Base-by-base conservation (phyloP, 768 basidiomycete genomes). In the Termitomyces sp. region DNA sequence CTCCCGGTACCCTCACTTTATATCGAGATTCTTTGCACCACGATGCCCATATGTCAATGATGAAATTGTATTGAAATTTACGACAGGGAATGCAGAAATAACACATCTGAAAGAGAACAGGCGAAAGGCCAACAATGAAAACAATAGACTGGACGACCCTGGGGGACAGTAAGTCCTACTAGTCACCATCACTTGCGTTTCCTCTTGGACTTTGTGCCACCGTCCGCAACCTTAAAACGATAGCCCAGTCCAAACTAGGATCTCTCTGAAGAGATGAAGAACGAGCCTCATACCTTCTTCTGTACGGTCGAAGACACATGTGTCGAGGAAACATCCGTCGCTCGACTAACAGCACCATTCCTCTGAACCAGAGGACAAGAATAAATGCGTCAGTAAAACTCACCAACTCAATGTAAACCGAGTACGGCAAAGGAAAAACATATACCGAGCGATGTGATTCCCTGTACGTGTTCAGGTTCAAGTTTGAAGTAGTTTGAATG, bases 361-460 rank as follows among this genome's bases (percentile, higher is more conserved):
- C 45, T 52, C 50, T 53, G 10, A 30, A 41, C 17, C n/a, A 47
- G 2, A 46, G 6, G 15, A 37, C 21, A 47, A 26, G 23, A 35
- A 41, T 6, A 33, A 23, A 52, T 8, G 23, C 8, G 45, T 57
- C 30, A 57, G 50, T 26, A 41, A 31, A 35, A 51, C n/a, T 6
- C 31, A 33, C 17, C 9, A n/a, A 41, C 50, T 19, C 28, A 3
- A 30, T 21, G 14, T 2, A 19, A 53, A 30, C 40, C 1, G 26
- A 53, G 3, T 1, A 38, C 6, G 46, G 42, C 23, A 53, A 43
- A 21, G 38, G 31, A 38, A 33, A 30, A 44, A 46, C 37, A 52
- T 50, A 38, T 62, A 62, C 62, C 56, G n/a, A 43, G 45, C 59
- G 61, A 8, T 60, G 48, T 14, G 53, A 53, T 0, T 33, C 50